Base-by-base conservation (phyloP, 192 early-diverging fungal genomes). In the Coemansia sp. region DNA sequence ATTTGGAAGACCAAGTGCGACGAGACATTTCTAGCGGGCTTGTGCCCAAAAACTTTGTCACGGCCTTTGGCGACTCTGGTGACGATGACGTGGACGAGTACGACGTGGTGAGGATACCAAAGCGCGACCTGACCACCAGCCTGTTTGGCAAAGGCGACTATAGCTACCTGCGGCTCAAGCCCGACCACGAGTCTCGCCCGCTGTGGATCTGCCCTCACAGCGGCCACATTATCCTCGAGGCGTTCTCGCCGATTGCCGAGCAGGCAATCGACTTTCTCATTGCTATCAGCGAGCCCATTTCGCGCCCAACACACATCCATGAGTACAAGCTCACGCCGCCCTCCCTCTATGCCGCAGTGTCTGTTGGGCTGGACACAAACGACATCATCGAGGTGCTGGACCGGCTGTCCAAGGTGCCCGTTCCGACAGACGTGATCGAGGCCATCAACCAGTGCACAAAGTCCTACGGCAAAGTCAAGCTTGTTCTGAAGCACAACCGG, bases 321-420 rank as follows among this genome's bases (percentile, higher is more conserved):
- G 97, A 99, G 79, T 99, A 98, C 83, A 88, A 91, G 68, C 73
- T 99, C 43, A 97, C 97, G 0, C 87, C 93, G 20, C 97, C 95
- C 67, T 95, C 93, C 24, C 85, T 99, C 4, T 95, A 98, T 70
- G 97, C 97, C 14, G 96, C 95, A n/a, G 95, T 99, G 5, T 95
- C 94, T 34, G 95, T 98, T 1, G 97, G 97, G 1, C 84, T 99
- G 40, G 88, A 93, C 46, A 93, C 92, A 8, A 91, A 90, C 48
- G 88, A 89, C 67, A 99, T 99, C 51, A 92, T 99, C 40, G 87
- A 90, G 28, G 94, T 94, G 4, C 77, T 99, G 55, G 88, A 92
- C 65, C 88, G 92, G 48, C 83, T 99, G 8, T 95, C 90, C 61
- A 99, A 99, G 70, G 88, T 87, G 9, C 86, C 88, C 31, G 76